Base-by-base conservation (phyloP, 2,329 filamentous ascomycete genomes). In the Claviceps paspali region DNA sequence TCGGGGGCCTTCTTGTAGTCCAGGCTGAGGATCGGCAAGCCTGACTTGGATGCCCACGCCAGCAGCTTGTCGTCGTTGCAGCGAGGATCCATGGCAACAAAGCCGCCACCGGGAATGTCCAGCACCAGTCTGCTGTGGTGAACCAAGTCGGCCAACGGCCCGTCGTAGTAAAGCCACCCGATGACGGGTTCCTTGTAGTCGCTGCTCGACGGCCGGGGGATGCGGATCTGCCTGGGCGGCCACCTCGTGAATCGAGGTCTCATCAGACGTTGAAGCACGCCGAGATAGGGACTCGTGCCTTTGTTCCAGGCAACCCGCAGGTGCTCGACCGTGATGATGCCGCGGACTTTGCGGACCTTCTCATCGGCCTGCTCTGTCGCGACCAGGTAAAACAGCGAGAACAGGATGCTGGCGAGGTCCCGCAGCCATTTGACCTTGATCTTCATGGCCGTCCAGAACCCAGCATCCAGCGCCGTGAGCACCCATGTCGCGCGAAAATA, bases 401-500 rank as follows among this genome's bases (percentile, higher is more conserved):
- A 96, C 33, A 84, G 64, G 15, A 96, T 67, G 52, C 84, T 86
- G 8, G 82, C 74, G 11, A 94, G 53, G 54, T 96, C 87, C 28
- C 86, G 71, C 29, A 94, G 48, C 75, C 82, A 87, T 49, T 82
- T 86, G 36, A 55, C 55, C 33, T 73, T 74, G 45, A 98, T 87
- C 50, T 77, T 80, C 91, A 98, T 98, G 24, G 91, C 91, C 0
- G 86, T 94, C 91, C 91, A 98, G 58, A 95, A 98, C 2, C 91
- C 91, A 5, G 91, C 91, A 50, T 98, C 91, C 42, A 98, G 62
- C 0, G 86, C 91, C 0, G 91, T 98, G 37, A 91, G 78, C 12
- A 96, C 75, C 91, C 91, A 98, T 53, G 91, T 98, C 38, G 91
- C 91, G 34, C 91, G 79, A 57, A 94, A 98, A 62, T 92, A 98